These are phyloP conservation scores for Erysimum cheiranthoides DNA, from an alignment of 345 rosid genomes.

Conservation along the genomic window DNA sequence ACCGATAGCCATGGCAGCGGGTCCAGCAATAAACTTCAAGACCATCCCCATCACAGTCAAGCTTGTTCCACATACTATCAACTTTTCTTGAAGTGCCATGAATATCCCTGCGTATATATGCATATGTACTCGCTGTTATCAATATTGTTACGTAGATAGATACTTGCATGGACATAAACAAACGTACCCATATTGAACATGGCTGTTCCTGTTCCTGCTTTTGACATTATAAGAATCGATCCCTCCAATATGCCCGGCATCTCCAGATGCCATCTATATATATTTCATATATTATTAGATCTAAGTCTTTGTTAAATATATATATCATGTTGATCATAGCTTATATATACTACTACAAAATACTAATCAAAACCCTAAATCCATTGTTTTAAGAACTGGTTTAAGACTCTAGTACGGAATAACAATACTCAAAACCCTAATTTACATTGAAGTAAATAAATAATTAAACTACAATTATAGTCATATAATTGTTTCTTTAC, in stretches of 20 bases:
- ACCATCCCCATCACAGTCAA: conserved; percentile 63
- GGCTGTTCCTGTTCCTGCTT: conserved; percentile 91
- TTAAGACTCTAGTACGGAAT: neutral
- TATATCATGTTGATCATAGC: conserved; percentile 3
- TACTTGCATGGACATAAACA: conserved; percentile 3
- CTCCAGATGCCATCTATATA: conserved; percentile 69
- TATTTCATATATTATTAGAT: neutral
- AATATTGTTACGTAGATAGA: conserved; percentile 5
- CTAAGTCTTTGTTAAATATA: neutral
- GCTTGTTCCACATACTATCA: conserved; percentile 74
- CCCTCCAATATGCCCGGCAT: conserved; percentile 87
- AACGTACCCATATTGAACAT: conserved; percentile 90
- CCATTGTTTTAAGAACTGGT: neutral
- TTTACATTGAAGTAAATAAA: neutral
- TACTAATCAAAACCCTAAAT: conserved; percentile 10
- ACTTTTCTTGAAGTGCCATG: conserved; percentile 79
- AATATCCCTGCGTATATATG: conserved; percentile 66
- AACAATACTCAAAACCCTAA: neutral
- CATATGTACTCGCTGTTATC: neutral
- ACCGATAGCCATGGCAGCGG: conserved; percentile 77
- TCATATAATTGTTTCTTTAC: neutral
- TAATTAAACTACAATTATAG: no score
- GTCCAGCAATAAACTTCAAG: conserved; percentile 71
- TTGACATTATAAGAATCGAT: conserved; percentile 79
- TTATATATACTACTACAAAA: neutral